Percentiles rank a stretch among this genome's conserved stretches.
Evolutionary conservation across 176 grass and related monocot species (phyloP).

Genomic region (Oryza meridionalis): DNA sequence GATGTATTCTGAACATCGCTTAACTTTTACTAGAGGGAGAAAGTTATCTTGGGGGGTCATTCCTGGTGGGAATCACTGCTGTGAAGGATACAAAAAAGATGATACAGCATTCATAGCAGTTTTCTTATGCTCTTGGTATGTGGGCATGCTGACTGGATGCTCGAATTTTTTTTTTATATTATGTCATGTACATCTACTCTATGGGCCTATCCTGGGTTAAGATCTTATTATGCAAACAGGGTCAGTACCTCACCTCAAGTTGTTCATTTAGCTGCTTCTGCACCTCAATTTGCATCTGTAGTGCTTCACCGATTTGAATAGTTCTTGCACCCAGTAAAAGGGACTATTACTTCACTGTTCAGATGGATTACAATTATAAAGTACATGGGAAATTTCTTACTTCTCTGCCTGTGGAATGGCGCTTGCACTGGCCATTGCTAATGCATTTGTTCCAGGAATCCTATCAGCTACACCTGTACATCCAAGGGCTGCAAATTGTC

Average conservation of each 20-base stretch:
- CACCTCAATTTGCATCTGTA: conserved; percentile 96
- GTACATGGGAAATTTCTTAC: conserved; percentile 57
- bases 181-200: conserved; percentile 28
- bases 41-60: conserved; percentile 18
- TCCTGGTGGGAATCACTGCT: not conserved
- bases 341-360: conserved; percentile 44
- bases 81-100: not conserved
- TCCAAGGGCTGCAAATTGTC: conserved; percentile 55
- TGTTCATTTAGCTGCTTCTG: conserved; percentile 91
- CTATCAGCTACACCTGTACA: conserved; percentile 53
- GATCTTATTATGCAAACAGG: conserved; percentile 4
- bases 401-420: conserved; percentile 70
- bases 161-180: conserved; percentile 16
- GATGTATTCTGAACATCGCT: not conserved
- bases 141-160: not conserved
- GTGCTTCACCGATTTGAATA: conserved; percentile 86
- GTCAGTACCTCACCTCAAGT: conserved; percentile 70
- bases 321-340: conserved; percentile 59
- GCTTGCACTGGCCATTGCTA: conserved; percentile 55
- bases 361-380: conserved; percentile 38
- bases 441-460: conserved; percentile 49
- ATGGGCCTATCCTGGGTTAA: conserved; percentile 23
- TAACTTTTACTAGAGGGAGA: not conserved
- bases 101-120: not conserved
- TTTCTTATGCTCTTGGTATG: conserved; percentile 3